Percentiles rank a stretch among this genome's conserved stretches.
Evolutionary conservation across 352 stramenopile genomes (phyloP).

Genomic region (Globisporangium emineosum): DNA sequence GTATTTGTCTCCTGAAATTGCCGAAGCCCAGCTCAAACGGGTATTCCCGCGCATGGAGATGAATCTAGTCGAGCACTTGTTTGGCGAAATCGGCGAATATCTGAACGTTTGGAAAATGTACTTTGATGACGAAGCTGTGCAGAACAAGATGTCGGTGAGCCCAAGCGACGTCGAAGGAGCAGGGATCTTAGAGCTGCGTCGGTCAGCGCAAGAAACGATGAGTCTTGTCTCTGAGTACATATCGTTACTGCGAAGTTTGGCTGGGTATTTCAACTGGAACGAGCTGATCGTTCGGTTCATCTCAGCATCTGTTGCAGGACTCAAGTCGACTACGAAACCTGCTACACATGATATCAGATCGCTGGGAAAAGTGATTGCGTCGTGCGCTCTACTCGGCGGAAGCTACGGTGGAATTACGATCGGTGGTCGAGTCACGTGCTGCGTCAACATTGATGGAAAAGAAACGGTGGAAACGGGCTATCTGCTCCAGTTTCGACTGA

Average conservation of each 20-base stretch:
- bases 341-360: background rate
- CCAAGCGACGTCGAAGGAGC: background rate
- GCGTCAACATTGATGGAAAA: constrained; percentile 72
- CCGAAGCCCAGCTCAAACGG: constrained; percentile 34
- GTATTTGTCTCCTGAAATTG: constrained; percentile 30
- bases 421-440: constrained; percentile 62
- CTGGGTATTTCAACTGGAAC: constrained; percentile 29
- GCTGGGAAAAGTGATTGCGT: constrained; percentile 31
- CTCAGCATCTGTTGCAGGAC: constrained; percentile 13
- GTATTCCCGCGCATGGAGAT: constrained; percentile 19
- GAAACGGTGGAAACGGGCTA: constrained; percentile 71
- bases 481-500: constrained; percentile 48
- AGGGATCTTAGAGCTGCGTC: constrained; percentile 31
- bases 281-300: constrained; percentile 29
- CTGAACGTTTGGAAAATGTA: constrained; percentile 49
- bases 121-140: constrained; percentile 14
- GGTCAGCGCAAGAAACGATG: constrained; percentile 39
- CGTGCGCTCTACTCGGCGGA: constrained; percentile 54
- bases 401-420: constrained; percentile 45
- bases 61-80: constrained; percentile 37
- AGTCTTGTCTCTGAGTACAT: constrained; percentile 43
- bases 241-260: constrained; percentile 42
- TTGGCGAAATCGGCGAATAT: constrained; percentile 27
- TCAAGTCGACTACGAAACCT: background rate
- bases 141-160: background rate